These are phyloP conservation scores for Chaetomium strumarium DNA, from an alignment of 2,329 filamentous ascomycete genomes.

Conservation along the genomic window DNA sequence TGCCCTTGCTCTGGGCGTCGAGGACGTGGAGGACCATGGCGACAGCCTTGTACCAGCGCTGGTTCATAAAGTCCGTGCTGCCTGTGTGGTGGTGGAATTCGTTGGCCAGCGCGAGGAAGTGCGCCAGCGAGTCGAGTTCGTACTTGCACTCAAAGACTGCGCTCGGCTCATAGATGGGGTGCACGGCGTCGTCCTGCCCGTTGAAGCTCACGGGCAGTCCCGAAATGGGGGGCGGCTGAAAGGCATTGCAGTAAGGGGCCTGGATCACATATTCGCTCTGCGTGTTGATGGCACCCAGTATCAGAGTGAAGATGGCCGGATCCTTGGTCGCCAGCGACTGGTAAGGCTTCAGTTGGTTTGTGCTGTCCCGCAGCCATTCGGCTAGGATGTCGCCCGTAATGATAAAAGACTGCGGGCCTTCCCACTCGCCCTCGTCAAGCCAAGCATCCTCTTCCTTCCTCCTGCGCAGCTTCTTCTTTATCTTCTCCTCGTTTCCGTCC, in stretches of 20 bases:
- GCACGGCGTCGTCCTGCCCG: slow-evolving; percentile 76
- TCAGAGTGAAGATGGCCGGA: slow-evolving; percentile 67
- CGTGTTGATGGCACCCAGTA: slow-evolving; percentile 91
- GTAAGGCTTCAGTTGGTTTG: slow-evolving; percentile 88
- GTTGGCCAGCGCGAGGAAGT: slow-evolving; percentile 81
- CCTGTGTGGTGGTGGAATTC: slow-evolving; percentile 77
- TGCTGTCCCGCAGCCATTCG: slow-evolving; percentile 87
- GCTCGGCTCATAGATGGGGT: slow-evolving; percentile 76
- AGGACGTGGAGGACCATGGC: slow-evolving; percentile 68
- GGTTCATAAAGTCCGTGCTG: slow-evolving; percentile 70
- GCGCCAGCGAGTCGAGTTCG: slow-evolving; percentile 89
- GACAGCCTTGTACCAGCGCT: slow-evolving; percentile 73
- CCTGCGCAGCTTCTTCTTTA: slow-evolving; percentile 32
- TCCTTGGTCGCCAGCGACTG: slow-evolving; percentile 80
- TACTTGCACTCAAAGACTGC: slow-evolving; percentile 98
- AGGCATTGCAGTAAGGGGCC: slow-evolving; percentile 96
- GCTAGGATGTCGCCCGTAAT: slow-evolving; percentile 89
- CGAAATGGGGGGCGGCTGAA: slow-evolving; percentile 86
- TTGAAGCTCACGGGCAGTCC: slow-evolving; percentile 66
- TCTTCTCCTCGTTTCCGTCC: slow-evolving; percentile 44
- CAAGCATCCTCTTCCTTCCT: slow-evolving; percentile 8
- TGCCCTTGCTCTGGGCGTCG: slow-evolving; percentile 70
- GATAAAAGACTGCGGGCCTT: slow-evolving; percentile 83
- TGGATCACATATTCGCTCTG: slow-evolving; percentile 92
- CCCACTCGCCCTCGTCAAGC: slow-evolving; percentile 60